A percentile compares a stretch with the other conserved stretches of the same genome.
These are phyloP conservation scores for Erodium maritimum DNA, from an alignment of 345 rosid genomes.

Conservation along the genomic window DNA sequence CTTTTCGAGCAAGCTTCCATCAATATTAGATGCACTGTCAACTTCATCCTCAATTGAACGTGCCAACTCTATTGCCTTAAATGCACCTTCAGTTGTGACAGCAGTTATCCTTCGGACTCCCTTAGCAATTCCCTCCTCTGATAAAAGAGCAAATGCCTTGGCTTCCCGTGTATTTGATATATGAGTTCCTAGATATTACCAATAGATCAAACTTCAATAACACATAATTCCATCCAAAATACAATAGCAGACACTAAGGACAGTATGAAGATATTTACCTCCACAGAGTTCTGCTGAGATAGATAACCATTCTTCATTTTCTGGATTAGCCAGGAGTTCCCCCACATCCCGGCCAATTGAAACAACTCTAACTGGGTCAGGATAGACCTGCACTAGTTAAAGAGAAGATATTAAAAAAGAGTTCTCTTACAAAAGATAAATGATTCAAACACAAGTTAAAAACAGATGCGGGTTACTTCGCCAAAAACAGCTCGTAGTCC, in stretches of 20 bases:
- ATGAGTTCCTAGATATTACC: conserved; percentile 55
- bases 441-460: conserved; percentile 9
- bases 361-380: conserved; percentile 93
- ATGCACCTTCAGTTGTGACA: conserved; percentile 69
- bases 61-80: conserved; percentile 57
- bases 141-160: conserved; percentile 82
- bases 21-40: conserved; percentile 45
- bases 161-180: conserved; percentile 87
- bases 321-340: conserved; percentile 78
- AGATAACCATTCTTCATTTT: conserved; percentile 59
- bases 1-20: conserved; percentile 78
- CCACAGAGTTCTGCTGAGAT: conserved; percentile 85
- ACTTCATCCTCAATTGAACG: conserved; percentile 55
- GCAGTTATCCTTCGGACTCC: conserved; percentile 87
- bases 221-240: conserved; percentile 10
- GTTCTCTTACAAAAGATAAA: background rate
- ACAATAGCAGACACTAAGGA: conserved; percentile 1
- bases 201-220: conserved; percentile 12
- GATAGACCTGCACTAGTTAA: conserved; percentile 53
- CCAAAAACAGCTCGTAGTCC: conserved; percentile 95
- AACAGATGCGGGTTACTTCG: conserved; percentile 45
- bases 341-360: conserved; percentile 67
- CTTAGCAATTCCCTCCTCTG: conserved; percentile 95
- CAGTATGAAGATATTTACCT: conserved; percentile 35
- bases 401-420: conserved; percentile 6